A percentile compares a stretch with the other conserved stretches of the same genome.
Conservation (phyloP, 441 rosid genomes). For the Heliophila coronopifolia region DNA sequence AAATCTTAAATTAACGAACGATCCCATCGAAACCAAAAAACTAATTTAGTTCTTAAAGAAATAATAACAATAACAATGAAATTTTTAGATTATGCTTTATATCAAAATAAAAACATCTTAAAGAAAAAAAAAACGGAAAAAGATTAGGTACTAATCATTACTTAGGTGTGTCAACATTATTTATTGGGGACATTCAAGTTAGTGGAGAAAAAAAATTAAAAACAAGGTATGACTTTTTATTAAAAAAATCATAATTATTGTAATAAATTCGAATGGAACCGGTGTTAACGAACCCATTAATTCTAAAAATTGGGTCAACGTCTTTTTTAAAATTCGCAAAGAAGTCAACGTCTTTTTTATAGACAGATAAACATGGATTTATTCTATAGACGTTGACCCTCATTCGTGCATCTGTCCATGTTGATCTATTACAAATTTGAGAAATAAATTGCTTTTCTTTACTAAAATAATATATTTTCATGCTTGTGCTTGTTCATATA, state of each 20-base stretch:
- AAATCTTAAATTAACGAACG: neutral
- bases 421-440: conserved; percentile 13
- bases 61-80: too few species aligned
- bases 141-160: too few species aligned
- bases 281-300: neutral
- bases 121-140: too few species aligned
- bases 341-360: conserved; percentile 14
- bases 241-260: neutral
- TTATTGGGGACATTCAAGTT: too few species aligned
- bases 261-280: conserved; percentile 3
- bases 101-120: too few species aligned
- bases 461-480: conserved; percentile 8
- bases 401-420: conserved; percentile 1
- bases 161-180: too few species aligned
- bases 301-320: neutral
- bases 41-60: too few species aligned
- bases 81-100: too few species aligned
- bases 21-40: too few species aligned
- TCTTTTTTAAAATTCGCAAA: neutral
- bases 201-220: neutral
- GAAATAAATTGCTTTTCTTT: neutral
- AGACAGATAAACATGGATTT: neutral
- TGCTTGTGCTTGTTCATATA: neutral
- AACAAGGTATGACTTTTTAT: neutral
- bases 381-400: conserved; percentile 10